Base-by-base conservation (phyloP, 2,329 filamentous ascomycete genomes). In the Sarocladium kiliense region DNA sequence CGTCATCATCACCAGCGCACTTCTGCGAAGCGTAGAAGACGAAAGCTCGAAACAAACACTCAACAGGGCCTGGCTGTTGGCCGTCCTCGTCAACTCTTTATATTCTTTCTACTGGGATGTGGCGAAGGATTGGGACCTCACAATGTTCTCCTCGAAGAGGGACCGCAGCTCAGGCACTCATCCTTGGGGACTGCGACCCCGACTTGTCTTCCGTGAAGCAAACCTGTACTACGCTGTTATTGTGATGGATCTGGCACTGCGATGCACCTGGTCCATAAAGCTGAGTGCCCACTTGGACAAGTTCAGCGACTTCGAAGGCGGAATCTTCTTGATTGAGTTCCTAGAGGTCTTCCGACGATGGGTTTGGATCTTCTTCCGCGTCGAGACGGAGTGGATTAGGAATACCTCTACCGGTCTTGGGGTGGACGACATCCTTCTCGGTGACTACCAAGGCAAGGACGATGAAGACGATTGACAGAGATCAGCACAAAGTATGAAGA, bases 41-140 rank as follows among this genome's bases (percentile, higher is more conserved):
- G 71, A 71, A 14, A 66, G 67, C 34, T 70, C 74, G 4, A 70
- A 72, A 58, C 67, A 73, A 2, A 64, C 67, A 1, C 66, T 82
- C 56, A 80, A 82, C 68, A 75, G 75, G 39, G 74, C 75, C 49
- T 94, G 90, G 86, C 75, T 95, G 27, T 71, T 80, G 34, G 87
- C 87, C 42, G 88, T 90, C 27, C 75, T 91, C 32, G 66, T 94
- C 63, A 97, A 99, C 70, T 95, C 90, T 14, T 77, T 88, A 44
- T 99, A 96, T 73, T 91, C 88, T n/a, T 97, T 97, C 75, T 99
- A 94, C 77, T 99, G 94, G 94, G 94, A 99, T 65, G 85, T 97
- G 27, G 81, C 90, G 55, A 94, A 92, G 74, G 94, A 99, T 76
- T 99, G 94, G 94, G 94, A 97, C 66, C 78, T 99, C 59, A 89